A percentile compares a stretch with the other conserved stretches of the same genome.
Evolutionary conservation across 768 basidiomycete genomes (phyloP).

Genomic region (Aureoboletus auriporus): DNA sequence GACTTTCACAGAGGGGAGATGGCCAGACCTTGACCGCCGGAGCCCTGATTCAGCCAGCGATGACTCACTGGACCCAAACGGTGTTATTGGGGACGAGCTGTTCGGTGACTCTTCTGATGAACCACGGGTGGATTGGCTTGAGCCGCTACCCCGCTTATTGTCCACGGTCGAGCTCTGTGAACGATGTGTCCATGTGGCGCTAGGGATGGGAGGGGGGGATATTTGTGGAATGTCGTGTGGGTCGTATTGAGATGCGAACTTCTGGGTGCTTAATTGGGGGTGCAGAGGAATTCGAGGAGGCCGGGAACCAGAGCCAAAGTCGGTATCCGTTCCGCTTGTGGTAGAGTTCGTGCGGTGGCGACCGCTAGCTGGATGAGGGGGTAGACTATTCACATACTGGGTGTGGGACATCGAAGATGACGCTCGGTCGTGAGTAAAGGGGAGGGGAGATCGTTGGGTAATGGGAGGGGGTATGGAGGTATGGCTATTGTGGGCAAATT

Average conservation of each 20-base stretch:
- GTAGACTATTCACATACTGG: conserved; percentile 29
- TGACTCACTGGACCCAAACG: conserved; percentile 86
- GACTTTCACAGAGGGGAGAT: conserved; percentile 66
- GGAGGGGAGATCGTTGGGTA: conserved; percentile 32
- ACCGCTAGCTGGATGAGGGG: conserved; percentile 31
- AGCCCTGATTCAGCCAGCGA: conserved; percentile 59
- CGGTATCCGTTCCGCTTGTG: conserved; percentile 39
- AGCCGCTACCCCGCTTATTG: conserved; percentile 78
- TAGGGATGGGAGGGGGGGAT: conserved; percentile 51
- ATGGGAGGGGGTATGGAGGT: conserved; percentile 35
- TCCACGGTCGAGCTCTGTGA: conserved; percentile 37
- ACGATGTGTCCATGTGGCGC: conserved; percentile 47
- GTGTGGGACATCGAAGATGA: conserved; percentile 32
- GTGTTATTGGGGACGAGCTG: conserved; percentile 82
- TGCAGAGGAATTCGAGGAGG: conserved; percentile 46
- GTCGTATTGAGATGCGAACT: conserved; percentile 52
- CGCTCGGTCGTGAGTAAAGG: conserved; percentile 34
- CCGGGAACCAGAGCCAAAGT: conserved; percentile 34
- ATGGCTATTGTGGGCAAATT: conserved; percentile 43
- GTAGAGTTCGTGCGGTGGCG: conserved; percentile 45
- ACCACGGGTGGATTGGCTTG: conserved; percentile 72
- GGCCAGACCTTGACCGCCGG: conserved; percentile 46
- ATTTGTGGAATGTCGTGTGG: conserved; percentile 44
- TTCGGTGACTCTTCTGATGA: conserved; percentile 85
- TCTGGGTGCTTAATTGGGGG: conserved; percentile 69